Evolutionary conservation across 768 basidiomycete species (phyloP).

Genomic region (Gymnopilus dilepis): DNA sequence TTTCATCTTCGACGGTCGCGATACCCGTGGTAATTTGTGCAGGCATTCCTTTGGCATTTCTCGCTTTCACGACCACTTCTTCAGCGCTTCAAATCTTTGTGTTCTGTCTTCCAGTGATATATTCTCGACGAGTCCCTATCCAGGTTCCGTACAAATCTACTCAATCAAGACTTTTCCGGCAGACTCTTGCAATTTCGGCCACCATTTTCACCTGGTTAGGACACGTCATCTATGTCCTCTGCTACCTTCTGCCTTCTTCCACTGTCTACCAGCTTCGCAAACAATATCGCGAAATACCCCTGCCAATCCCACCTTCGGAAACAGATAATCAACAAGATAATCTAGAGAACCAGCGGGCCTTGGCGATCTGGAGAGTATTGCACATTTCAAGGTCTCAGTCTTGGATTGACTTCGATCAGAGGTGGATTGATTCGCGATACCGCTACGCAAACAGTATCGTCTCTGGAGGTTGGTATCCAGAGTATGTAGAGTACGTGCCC

Average conservation of each 20-base stretch:
- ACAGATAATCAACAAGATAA: background rate
- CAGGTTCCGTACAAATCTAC: slow-evolving; percentile 7
- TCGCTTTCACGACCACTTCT: background rate
- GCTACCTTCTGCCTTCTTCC: background rate
- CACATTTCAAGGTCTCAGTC: background rate
- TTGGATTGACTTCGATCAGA: background rate
- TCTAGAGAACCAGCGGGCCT: too few relatives aligned
- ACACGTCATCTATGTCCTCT: background rate
- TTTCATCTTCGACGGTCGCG: background rate
- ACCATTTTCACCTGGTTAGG: background rate
- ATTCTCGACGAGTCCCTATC: background rate
- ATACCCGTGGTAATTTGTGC: background rate
- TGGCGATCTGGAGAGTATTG: too few relatives aligned
- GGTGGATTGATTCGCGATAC: background rate
- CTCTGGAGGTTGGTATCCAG: background rate
- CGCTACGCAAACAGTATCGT: slow-evolving; percentile 2
- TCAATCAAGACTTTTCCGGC: background rate
- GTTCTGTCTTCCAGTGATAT: background rate
- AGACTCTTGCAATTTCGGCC: background rate
- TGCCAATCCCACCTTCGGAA: background rate
- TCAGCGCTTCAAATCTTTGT: background rate
- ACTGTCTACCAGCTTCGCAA: background rate
- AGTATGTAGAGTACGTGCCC: background rate
- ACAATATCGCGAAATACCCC: too few relatives aligned
- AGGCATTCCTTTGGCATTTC: slow-evolving; percentile 1